Evolutionary conservation across 2,329 filamentous ascomycete species (phyloP).

Genomic region (Cytospora piceicola): DNA sequence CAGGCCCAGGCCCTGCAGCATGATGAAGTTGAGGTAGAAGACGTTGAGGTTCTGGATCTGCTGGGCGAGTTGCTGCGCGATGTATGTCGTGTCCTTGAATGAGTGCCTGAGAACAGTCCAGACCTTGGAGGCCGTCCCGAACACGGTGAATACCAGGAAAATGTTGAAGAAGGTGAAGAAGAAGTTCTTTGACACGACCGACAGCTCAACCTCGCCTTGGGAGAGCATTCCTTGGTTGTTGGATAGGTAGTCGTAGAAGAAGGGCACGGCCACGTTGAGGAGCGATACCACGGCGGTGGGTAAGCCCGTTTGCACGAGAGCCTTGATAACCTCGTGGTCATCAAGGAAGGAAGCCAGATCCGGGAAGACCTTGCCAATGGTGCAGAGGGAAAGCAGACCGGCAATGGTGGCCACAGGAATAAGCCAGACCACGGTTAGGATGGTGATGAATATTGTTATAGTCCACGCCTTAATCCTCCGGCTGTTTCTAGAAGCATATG

Average conservation of each 20-base stretch:
- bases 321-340: conserved; percentile 69
- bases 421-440: conserved; percentile 89
- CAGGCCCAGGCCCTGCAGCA: conserved; percentile 89
- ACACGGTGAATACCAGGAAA: conserved; percentile 90
- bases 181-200: conserved; percentile 96
- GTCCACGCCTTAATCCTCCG: conserved; percentile 80
- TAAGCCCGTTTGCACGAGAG: conserved; percentile 83
- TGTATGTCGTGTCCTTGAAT: conserved; percentile 76
- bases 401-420: conserved; percentile 80
- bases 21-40: conserved; percentile 94
- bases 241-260: conserved; percentile 91
- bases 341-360: conserved; percentile 69
- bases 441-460: conserved; percentile 79
- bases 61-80: conserved; percentile 74
- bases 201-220: conserved; percentile 90
- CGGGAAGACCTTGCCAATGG: conserved; percentile 74
- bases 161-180: conserved; percentile 99
- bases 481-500: conserved; percentile 74
- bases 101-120: conserved; percentile 72
- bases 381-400: conserved; percentile 77
- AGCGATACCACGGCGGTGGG: conserved; percentile 85
- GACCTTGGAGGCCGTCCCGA: conserved; percentile 80
- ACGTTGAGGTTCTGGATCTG: conserved; percentile 75
- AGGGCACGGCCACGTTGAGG: conserved; percentile 87
- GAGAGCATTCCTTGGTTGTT: conserved; percentile 95